phyloP scores from a whole-genome alignment of 306 rosid species.

The Benincasa hispida region DNA sequence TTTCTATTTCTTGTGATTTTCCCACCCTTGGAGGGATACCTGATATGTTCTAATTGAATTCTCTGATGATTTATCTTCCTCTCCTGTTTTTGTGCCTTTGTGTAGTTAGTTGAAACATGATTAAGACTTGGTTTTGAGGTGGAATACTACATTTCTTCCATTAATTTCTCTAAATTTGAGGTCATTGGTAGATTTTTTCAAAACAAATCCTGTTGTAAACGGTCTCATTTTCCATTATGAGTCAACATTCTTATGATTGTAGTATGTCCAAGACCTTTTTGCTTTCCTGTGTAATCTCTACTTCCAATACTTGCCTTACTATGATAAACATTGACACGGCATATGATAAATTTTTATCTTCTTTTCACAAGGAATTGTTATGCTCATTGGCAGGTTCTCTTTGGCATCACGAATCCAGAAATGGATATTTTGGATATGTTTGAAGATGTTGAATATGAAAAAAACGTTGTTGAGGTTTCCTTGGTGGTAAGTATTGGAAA shows the following conservation, averaged over 20 bases:
- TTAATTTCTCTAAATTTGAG: background rate
- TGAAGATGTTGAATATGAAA: constrained; percentile 74
- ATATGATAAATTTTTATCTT: background rate
- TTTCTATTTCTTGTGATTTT: background rate
- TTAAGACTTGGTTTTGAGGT: background rate
- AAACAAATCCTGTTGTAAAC: background rate
- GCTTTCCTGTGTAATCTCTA: background rate
- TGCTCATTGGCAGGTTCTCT: constrained; percentile 45
- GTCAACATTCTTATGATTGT: background rate
- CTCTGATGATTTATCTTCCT: background rate
- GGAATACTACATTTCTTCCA: background rate
- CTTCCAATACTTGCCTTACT: background rate
- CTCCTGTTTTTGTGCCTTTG: background rate
- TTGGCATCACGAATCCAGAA: constrained; percentile 52
- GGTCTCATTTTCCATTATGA: background rate
- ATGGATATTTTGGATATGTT: constrained; percentile 51
- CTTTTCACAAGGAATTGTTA: background rate
- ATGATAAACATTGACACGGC: background rate
- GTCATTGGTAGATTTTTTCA: background rate
- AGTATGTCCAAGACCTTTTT: background rate
- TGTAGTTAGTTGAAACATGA: background rate
- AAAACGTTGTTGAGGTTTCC: constrained; percentile 45
- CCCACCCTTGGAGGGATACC: background rate
- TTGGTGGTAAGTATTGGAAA: constrained; percentile 22
- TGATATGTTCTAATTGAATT: background rate